Evolutionary conservation across 2,329 filamentous ascomycete genomes (phyloP).

Genomic region (Pseudogymnoascus pannorum): DNA sequence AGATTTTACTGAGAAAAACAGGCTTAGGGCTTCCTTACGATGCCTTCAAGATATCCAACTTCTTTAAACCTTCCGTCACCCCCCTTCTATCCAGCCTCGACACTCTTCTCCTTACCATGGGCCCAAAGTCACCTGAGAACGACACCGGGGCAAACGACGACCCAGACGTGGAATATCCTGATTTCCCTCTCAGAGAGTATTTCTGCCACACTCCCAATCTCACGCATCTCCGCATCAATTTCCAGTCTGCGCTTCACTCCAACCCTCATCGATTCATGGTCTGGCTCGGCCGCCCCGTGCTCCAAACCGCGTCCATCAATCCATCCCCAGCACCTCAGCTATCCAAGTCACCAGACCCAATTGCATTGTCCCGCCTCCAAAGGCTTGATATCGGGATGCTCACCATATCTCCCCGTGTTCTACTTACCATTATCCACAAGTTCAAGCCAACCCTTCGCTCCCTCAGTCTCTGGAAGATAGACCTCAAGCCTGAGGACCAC

Average conservation of each 20-base stretch:
- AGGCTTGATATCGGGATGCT: constrained; percentile 39
- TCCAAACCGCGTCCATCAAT: neutral
- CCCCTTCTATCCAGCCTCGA: constrained; percentile 40
- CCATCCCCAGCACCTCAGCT: neutral
- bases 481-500: constrained; percentile 16
- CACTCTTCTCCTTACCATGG: constrained; percentile 37
- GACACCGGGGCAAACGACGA: constrained; percentile 12
- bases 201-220: constrained; percentile 36
- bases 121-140: constrained; percentile 14
- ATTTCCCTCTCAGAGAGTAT: constrained; percentile 15
- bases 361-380: constrained; percentile 31
- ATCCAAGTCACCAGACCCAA: constrained; percentile 19
- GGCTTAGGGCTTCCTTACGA: constrained; percentile 29
- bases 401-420: constrained; percentile 21
- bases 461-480: constrained; percentile 41
- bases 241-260: constrained; percentile 19
- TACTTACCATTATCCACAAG: constrained; percentile 34
- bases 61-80: constrained; percentile 30
- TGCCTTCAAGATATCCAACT: constrained; percentile 41
- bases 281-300: constrained; percentile 31
- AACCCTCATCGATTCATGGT: constrained; percentile 29
- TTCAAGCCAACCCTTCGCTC: constrained; percentile 37
- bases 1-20: constrained; percentile 36
- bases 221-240: constrained; percentile 48
- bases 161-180: constrained; percentile 14